phyloP scores from a whole-genome alignment of 345 rosid genomes.

The Mallotus nudiflorus region DNA sequence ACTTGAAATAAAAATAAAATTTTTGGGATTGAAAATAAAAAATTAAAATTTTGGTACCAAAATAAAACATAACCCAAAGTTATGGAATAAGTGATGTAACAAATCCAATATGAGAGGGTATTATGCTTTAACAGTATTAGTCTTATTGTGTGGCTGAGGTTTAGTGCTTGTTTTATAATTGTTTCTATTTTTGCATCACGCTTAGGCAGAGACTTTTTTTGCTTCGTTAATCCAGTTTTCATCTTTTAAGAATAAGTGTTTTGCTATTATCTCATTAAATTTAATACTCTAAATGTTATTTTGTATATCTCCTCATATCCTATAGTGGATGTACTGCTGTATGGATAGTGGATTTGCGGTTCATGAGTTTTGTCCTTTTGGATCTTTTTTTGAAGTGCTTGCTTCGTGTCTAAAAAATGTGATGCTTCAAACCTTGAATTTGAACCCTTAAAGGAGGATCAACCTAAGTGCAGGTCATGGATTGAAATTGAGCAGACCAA shows the following conservation, averaged over 20 bases:
- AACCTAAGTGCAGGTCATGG: background rate
- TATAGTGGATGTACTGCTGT: background rate
- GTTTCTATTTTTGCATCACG: too few species aligned
- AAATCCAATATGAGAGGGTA: too few species aligned
- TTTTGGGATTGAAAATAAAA: too few species aligned
- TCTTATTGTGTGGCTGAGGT: too few species aligned
- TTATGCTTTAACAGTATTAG: too few species aligned
- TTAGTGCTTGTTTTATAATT: too few species aligned
- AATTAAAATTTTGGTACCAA: too few species aligned
- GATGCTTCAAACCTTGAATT: slow-evolving; percentile 6
- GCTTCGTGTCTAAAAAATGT: background rate
- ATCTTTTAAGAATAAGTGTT: background rate
- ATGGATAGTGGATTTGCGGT: background rate
- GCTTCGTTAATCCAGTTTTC: background rate
- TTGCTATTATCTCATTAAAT: background rate
- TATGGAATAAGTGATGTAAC: too few species aligned
- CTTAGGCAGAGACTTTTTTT: too few species aligned
- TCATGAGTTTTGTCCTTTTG: background rate
- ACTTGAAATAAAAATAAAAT: too few species aligned
- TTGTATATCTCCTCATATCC: too few species aligned
- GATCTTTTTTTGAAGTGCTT: slow-evolving; percentile 1
- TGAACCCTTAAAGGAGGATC: slow-evolving; percentile 4
- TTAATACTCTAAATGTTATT: background rate
- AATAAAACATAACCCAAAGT: too few species aligned
- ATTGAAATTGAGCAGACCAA: background rate